Evolutionary conservation across 805 yeast species (phyloP).

Genomic region (Yamadazyma scolyti): DNA sequence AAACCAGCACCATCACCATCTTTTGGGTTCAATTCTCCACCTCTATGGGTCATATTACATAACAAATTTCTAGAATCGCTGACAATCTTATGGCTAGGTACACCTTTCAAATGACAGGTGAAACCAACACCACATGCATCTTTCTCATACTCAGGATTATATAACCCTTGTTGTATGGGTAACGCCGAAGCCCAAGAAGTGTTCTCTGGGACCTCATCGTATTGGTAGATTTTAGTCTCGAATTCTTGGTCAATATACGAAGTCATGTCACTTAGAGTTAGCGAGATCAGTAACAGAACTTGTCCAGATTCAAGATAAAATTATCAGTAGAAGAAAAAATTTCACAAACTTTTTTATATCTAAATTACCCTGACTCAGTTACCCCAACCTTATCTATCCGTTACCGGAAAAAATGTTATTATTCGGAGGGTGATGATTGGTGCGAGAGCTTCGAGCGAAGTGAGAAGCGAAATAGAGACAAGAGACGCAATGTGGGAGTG

Average conservation of each 20-base stretch:
- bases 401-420: too few species aligned
- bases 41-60: conserved; percentile 98
- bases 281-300: too few species aligned
- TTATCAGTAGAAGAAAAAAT: too few species aligned
- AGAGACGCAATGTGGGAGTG: too few species aligned
- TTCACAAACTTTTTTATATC: too few species aligned
- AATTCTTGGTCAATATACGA: conserved; percentile 40
- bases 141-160: conserved; percentile 89
- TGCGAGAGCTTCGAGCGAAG: too few species aligned
- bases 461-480: too few species aligned
- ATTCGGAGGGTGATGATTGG: too few species aligned
- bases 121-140: conserved; percentile 99
- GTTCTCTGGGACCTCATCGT: conserved; percentile 75
- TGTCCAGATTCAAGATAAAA: neutral
- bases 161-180: conserved; percentile 84
- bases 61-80: conserved; percentile 83
- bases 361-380: too few species aligned
- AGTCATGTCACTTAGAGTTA: conserved; percentile 19
- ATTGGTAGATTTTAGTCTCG: conserved; percentile 47
- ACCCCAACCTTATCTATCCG: too few species aligned
- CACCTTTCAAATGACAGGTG: conserved; percentile 90
- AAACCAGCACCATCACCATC: conserved; percentile 99
- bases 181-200: conserved; percentile 89
- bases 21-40: conserved; percentile 95
- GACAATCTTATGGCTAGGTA: conserved; percentile 83